Evolutionary conservation across 352 stramenopile species (phyloP).

Genomic region (Elongisporangium prolatum): DNA sequence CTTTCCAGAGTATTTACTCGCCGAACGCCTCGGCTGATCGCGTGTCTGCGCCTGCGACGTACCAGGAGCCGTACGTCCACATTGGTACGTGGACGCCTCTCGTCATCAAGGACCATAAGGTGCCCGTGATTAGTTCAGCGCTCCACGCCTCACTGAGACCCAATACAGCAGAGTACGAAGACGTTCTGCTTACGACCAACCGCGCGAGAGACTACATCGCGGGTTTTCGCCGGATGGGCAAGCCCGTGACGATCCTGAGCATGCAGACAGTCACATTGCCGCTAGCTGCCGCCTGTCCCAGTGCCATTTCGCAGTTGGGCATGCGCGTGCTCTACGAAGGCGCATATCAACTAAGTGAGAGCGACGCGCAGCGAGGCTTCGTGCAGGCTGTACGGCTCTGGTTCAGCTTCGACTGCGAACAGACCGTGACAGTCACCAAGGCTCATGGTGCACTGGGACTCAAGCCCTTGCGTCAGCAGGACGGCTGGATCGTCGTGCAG

Average conservation of each 20-base stretch:
- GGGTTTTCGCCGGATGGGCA: slow-evolving; percentile 43
- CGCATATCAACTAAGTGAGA: slow-evolving; percentile 48
- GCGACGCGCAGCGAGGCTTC: slow-evolving; percentile 47
- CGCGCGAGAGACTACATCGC: slow-evolving; percentile 64
- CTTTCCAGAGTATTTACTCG: not conserved
- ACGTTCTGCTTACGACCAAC: slow-evolving; percentile 60
- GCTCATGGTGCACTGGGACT: slow-evolving; percentile 56
- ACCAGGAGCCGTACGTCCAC: slow-evolving; percentile 71
- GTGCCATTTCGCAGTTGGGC: slow-evolving; percentile 57
- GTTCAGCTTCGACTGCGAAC: slow-evolving; percentile 81
- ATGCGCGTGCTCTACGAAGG: slow-evolving; percentile 54
- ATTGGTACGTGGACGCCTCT: slow-evolving; percentile 73
- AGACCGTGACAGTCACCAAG: slow-evolving; percentile 79
- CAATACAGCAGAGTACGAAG: slow-evolving; percentile 39
- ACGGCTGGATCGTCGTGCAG: slow-evolving; percentile 75
- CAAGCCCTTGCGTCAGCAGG: slow-evolving; percentile 69
- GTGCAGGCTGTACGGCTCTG: slow-evolving; percentile 67
- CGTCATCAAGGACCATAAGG: slow-evolving; percentile 39
- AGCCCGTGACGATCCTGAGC: slow-evolving; percentile 63
- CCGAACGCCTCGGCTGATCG: not conserved
- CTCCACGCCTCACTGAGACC: slow-evolving; percentile 21
- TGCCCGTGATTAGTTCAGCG: not conserved
- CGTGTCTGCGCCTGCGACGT: slow-evolving; percentile 3
- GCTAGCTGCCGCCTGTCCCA: slow-evolving; percentile 54
- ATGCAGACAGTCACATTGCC: slow-evolving; percentile 62